Evolutionary conservation across 2,329 filamentous ascomycete species (phyloP).

Genomic region (Monosporascus cannonballus): DNA sequence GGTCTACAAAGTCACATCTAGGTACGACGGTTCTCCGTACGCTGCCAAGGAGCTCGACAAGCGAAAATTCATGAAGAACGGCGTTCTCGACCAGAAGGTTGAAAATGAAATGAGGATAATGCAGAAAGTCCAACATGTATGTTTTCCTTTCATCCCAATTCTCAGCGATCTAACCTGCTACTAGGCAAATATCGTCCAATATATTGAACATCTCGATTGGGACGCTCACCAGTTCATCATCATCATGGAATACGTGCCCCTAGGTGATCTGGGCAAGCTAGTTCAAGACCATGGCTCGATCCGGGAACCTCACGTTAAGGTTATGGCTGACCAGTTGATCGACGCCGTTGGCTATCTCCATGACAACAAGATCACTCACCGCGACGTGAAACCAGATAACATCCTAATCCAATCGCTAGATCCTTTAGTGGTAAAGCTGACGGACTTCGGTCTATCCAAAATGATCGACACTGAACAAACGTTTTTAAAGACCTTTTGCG

Average conservation of each 20-base stretch:
- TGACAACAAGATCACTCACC: conserved; percentile 82
- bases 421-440: conserved; percentile 81
- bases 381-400: conserved; percentile 98
- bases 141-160: conserved; percentile 24
- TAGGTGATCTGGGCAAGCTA: conserved; percentile 75
- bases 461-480: conserved; percentile 86
- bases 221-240: conserved; percentile 83
- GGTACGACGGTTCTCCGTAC: conserved; percentile 74
- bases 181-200: conserved; percentile 83
- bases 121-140: conserved; percentile 74
- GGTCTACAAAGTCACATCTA: conserved; percentile 84
- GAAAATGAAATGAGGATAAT: conserved; percentile 98
- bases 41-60: conserved; percentile 96
- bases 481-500: conserved; percentile 93
- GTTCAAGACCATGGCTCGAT: conserved; percentile 58
- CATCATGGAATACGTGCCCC: conserved; percentile 87
- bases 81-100: conserved; percentile 80
- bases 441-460: conserved; percentile 95
- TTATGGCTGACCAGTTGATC: conserved; percentile 70
- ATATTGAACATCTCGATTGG: conserved; percentile 82
- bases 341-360: conserved; percentile 84
- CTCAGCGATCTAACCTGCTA: conserved; percentile 12
- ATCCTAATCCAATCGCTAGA: conserved; percentile 72
- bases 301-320: conserved; percentile 61
- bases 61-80: conserved; percentile 87